Evolutionary conservation across 768 basidiomycete species (phyloP), one percentile per base, ranked within the genome.

Genomic region (Paxillus involutus): DNA sequence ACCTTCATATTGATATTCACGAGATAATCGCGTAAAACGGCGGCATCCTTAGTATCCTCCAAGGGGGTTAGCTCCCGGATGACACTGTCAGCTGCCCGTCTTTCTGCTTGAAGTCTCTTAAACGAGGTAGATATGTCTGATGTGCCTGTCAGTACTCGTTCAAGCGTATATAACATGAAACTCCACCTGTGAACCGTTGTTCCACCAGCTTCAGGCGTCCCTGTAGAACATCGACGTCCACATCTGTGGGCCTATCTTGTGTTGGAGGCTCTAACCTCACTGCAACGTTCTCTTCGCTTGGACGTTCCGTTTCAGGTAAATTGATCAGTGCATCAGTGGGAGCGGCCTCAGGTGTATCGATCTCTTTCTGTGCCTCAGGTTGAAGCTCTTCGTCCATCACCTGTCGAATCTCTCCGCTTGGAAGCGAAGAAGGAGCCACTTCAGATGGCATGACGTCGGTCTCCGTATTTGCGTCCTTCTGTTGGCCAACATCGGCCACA

Each of bases 61-160:
- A 94, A 61, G 0, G 91, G 85, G 0, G 92, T 89, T 5, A 87
- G 66, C 51, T 89, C 89, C 10, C 75, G 77, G 44, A 98, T 70
- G 4, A 92, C 72, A 11, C 74, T 68, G 62, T 94, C 89, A 37
- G 83, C 84, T 14, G 84, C 83, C 10, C 74, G 65, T 61, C 86
- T 87, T 71, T 92, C 88, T 0, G 82, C 80, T 59, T 89, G 88
- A 35, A 94, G 73, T 57, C 80, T 78, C 66, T 88, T 86, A 74
- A 88, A 90, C 11, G 91, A 90, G 4, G 76, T 80, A 10, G 90
- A 89, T 3, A 93, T 81, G 64, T 91, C 91, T 93, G 46, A n/a
- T 48, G 62, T 49, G 43, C 10, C 21, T 21, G 37, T 50, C 13
- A 55, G 47, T 32, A 43, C 29, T 10, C 19, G 33, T 36, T 43